Base-by-base conservation (phyloP, 768 basidiomycete species). In the Candolleomyces eurysporus region DNA sequence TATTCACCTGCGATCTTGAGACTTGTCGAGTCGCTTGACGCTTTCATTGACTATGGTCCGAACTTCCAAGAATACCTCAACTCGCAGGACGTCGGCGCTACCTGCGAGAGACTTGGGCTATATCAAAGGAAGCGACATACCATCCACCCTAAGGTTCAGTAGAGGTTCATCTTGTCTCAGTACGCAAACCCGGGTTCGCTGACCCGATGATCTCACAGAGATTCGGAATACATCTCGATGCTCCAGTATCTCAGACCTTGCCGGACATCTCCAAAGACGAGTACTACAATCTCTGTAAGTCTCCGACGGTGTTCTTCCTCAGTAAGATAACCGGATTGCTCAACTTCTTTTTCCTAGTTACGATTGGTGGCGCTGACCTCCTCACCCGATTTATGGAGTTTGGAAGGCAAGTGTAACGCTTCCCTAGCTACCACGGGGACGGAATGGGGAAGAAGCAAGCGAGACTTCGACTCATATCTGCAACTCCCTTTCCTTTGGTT, bases 271-370 rank as follows among this genome's bases (percentile, higher is more conserved):
- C 75, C 4, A 76, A 70, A 57, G 69, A 75, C 26, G 73, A 74
- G 48, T 80, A 77, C 59, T 79, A 80, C 60, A 71, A 74, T 52
- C 64, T 74, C 0, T 77, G 79, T 79, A 65, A 63, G 76, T 67
- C 1, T 13, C 19, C 36, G 14, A 30, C 40, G n/a, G 6, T 17
- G 39, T 10, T 59, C 7, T 57, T n/a, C 6, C 40, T 22, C 32
- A 57, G 48, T 32, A 26, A 26, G 26, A 26, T 26, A 26, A 26
- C 26, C 26, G 26, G 26, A 26, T 26, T 26, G 26, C 26, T 26
- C 4, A 26, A 26, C 21, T 7, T 46, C 36, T 52, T 32, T 30
- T 53, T 4, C n/a, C 40, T 61, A 78, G 78, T 76, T 54, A 69
- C 68, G 7, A 63, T 76, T n/a, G 75, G 75, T 21, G 72, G 73